phyloP scores from a whole-genome alignment of 108 stramenopile species.

The Asterionellopsis glacialis region DNA sequence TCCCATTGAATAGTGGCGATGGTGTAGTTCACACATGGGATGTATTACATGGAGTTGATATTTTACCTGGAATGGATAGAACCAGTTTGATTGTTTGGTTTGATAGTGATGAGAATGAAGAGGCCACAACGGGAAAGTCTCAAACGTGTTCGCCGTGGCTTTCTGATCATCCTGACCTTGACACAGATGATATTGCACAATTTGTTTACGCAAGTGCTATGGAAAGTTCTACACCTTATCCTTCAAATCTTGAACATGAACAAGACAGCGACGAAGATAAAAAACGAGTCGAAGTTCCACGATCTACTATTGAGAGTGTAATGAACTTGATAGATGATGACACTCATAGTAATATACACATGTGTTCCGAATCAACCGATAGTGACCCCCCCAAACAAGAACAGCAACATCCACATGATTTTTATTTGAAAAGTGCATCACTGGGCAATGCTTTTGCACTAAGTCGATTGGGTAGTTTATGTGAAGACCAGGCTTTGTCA shows the following conservation, averaged over 20 bases:
- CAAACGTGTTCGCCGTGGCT: constrained; percentile 42
- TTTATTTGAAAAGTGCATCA: constrained; percentile 55
- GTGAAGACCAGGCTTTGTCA: constrained; percentile 26
- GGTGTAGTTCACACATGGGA: constrained; percentile 70
- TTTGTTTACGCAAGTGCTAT: constrained; percentile 64
- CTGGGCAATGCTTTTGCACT: constrained; percentile 56
- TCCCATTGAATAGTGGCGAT: constrained; percentile 54
- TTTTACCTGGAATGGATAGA: constrained; percentile 46
- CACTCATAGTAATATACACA: neutral
- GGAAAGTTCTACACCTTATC: constrained; percentile 11
- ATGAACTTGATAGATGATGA: constrained; percentile 3
- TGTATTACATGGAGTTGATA: constrained; percentile 72
- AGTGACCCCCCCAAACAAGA: constrained; percentile 1
- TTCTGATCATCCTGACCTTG: constrained; percentile 9
- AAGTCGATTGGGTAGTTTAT: constrained; percentile 48
- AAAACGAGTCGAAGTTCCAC: neutral
- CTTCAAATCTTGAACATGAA: neutral
- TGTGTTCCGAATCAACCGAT: neutral
- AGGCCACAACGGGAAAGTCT: neutral
- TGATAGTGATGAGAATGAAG: constrained; percentile 9
- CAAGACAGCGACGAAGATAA: neutral
- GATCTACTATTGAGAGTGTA: neutral
- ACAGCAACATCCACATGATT: constrained; percentile 11
- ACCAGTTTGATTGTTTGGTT: constrained; percentile 81
- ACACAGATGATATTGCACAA: constrained; percentile 45